Percentiles rank a stretch among this genome's conserved stretches.
Evolutionary conservation across 2,329 filamentous ascomycete species (phyloP).

Genomic region (Scedosporium dehoogii): DNA sequence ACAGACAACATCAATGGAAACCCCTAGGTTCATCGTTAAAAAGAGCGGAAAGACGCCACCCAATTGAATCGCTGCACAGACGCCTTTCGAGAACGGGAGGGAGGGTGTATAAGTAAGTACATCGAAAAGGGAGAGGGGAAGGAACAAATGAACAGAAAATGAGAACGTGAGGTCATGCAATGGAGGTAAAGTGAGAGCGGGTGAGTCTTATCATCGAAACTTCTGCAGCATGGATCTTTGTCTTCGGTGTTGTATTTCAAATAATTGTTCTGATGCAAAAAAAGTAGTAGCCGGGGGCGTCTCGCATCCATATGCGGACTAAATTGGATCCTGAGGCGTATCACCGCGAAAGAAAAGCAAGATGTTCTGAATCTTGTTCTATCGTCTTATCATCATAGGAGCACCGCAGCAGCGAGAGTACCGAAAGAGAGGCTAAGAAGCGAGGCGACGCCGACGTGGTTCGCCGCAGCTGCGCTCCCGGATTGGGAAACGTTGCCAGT

Average conservation of each 20-base stretch:
- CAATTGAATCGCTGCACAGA: neutral
- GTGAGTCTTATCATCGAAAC: no score
- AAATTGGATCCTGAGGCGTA: neutral
- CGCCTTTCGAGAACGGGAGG: neutral
- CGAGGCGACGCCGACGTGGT: neutral
- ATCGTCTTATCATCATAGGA: neutral
- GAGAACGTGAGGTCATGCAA: neutral
- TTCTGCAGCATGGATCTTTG: neutral
- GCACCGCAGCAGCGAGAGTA: neutral
- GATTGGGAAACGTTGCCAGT: neutral
- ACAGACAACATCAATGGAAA: neutral
- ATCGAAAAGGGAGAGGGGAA: neutral
- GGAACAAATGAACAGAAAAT: neutral
- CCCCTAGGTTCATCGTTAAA: neutral
- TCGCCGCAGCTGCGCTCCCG: neutral
- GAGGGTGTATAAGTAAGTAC: neutral
- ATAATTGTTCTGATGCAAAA: neutral
- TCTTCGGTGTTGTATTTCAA: neutral
- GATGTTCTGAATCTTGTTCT: neutral
- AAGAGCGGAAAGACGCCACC: neutral
- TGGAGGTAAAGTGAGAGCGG: no score
- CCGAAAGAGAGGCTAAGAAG: neutral
- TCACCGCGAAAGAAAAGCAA: neutral
- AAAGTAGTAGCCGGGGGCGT: neutral
- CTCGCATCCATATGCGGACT: neutral